Percentiles rank a stretch among this genome's conserved stretches.
These are phyloP conservation scores for Tremella fuciformis DNA, from an alignment of 768 basidiomycete genomes.

Conservation along the genomic window DNA sequence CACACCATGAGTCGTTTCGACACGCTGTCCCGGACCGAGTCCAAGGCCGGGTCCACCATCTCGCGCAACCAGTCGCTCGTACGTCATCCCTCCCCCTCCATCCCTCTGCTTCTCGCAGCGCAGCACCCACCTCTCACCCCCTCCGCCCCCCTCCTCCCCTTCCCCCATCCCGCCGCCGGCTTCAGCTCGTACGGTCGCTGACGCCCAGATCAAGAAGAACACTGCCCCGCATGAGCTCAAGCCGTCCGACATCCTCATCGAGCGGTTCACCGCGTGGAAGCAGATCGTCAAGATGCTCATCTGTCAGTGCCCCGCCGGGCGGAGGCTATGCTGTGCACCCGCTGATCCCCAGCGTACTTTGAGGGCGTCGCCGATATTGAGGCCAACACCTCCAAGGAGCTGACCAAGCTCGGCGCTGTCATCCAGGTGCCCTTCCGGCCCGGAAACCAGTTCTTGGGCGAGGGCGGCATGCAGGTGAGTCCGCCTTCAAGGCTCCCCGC, in stretches of 20 bases:
- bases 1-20: conserved; percentile 50
- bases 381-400: conserved; percentile 87
- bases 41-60: conserved; percentile 65
- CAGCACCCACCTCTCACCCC: too few species aligned
- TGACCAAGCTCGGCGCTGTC: conserved; percentile 87
- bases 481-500: background rate
- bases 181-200: background rate
- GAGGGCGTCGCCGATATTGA: conserved; percentile 79
- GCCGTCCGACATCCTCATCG: conserved; percentile 93
- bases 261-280: conserved; percentile 73
- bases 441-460: conserved; percentile 97
- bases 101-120: too few species aligned
- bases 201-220: conserved; percentile 75
- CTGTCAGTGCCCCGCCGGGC: conserved; percentile 31
- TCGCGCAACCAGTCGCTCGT: conserved; percentile 75
- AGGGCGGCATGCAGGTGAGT: conserved; percentile 76
- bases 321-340: background rate
- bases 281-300: conserved; percentile 93
- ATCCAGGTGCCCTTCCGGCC: conserved; percentile 95
- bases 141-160: background rate
- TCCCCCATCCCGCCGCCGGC: background rate
- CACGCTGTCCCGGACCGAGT: conserved; percentile 65
- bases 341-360: conserved; percentile 64
- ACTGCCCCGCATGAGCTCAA: conserved; percentile 83
- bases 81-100: conserved; percentile 21